Conservation (phyloP, 257 asterid species). For the Petunia axillaris region DNA sequence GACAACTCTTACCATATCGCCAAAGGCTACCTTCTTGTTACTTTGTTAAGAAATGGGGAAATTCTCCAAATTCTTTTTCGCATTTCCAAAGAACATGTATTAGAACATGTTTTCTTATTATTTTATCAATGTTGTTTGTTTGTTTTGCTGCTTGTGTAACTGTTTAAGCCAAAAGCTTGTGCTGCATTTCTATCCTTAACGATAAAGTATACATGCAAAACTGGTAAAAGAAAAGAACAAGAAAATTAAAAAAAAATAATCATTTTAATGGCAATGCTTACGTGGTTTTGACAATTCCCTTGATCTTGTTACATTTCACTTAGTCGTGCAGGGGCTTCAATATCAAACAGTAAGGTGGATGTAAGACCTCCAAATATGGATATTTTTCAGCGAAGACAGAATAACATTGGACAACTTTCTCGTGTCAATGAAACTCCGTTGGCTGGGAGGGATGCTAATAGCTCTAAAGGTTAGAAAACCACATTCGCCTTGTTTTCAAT, state of each 20-base stretch:
- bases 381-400: constrained; percentile 35
- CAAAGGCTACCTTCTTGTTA: background rate
- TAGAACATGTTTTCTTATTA: background rate
- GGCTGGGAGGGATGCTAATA: constrained; percentile 27
- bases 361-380: constrained; percentile 33
- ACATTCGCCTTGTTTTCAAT: background rate
- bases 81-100: constrained; percentile 2
- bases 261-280: constrained; percentile 19
- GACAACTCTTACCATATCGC: too few relatives aligned
- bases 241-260: background rate
- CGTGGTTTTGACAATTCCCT: background rate
- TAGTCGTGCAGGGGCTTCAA: constrained; percentile 12
- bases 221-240: constrained; percentile 4
- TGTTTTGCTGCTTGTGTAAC: constrained; percentile 15
- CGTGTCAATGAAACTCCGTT: constrained; percentile 31
- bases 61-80: background rate
- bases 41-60: background rate
- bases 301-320: constrained; percentile 31
- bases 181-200: constrained; percentile 13
- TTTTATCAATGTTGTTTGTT: background rate
- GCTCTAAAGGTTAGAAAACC: constrained; percentile 49
- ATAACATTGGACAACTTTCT: constrained; percentile 35
- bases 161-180: background rate
- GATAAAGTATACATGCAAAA: background rate
- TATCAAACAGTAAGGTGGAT: constrained; percentile 25